Conservation (phyloP, 139 green algal species). For the Chlamydomonas eustigma region DNA sequence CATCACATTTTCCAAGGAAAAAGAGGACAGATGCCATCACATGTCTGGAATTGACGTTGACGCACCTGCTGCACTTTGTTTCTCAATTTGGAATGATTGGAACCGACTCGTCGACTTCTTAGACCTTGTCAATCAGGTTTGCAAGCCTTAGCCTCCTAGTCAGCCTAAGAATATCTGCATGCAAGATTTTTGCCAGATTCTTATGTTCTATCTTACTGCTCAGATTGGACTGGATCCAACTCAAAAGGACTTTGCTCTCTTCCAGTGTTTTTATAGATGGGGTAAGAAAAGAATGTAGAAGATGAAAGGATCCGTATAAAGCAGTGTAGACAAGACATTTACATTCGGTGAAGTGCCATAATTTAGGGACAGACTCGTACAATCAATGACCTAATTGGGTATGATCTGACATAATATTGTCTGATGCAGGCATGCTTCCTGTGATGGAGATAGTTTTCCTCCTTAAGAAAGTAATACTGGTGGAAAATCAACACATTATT, state of each 20-base stretch:
- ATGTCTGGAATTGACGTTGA: slow-evolving; percentile 29
- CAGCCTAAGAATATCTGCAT: too few relatives aligned
- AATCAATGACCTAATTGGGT: too few relatives aligned
- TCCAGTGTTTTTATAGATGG: slow-evolving; percentile 63
- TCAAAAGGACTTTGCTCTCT: slow-evolving; percentile 40
- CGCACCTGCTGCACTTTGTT: slow-evolving; percentile 42
- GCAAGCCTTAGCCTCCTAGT: too few relatives aligned
- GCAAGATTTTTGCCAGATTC: too few relatives aligned
- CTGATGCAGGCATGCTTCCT: slow-evolving; percentile 33
- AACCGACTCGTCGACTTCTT: slow-evolving; percentile 52
- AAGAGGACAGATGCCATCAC: slow-evolving; percentile 26
- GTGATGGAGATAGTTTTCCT: slow-evolving; percentile 57
- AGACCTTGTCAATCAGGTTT: slow-evolving; percentile 56
- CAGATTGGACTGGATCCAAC: slow-evolving; percentile 54
- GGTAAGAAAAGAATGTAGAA: too few relatives aligned
- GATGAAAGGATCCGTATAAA: too few relatives aligned
- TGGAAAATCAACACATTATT: slow-evolving; percentile 29
- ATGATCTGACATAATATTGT: too few relatives aligned
- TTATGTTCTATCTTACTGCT: too few relatives aligned
- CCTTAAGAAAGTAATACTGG: slow-evolving; percentile 27
- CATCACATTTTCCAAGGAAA: slow-evolving; percentile 42
- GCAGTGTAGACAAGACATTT: too few relatives aligned
- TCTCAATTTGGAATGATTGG: slow-evolving; percentile 56
- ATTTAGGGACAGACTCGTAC: too few relatives aligned
- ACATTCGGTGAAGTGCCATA: too few relatives aligned